phyloP scores from a whole-genome alignment of 2,329 filamentous ascomycete species.

The Fusarium cyanostomum region DNA sequence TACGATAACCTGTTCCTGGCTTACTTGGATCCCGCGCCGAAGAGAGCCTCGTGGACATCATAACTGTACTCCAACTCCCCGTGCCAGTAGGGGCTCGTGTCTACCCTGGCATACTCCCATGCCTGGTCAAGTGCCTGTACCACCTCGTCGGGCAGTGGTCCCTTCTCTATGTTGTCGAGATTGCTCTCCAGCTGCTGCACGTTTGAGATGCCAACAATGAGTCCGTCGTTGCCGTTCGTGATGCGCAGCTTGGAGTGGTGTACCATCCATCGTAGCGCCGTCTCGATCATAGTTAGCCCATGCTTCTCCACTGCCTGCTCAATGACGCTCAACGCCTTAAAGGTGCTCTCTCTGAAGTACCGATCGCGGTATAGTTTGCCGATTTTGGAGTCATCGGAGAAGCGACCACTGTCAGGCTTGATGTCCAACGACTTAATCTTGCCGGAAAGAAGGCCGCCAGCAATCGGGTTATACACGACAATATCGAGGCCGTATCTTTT shows the following conservation, averaged over 20 bases:
- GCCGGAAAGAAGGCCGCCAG: conserved; percentile 81
- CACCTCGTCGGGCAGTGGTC: conserved; percentile 80
- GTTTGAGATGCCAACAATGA: conserved; percentile 69
- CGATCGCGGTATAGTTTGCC: conserved; percentile 70
- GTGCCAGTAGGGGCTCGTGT: conserved; percentile 64
- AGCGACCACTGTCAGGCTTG: conserved; percentile 73
- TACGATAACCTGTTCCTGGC: not conserved
- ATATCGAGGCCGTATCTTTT: conserved; percentile 80
- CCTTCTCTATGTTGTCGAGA: conserved; percentile 68
- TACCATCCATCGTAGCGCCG: conserved; percentile 75
- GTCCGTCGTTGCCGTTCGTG: conserved; percentile 64
- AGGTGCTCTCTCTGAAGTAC: conserved; percentile 75
- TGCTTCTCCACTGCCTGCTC: conserved; percentile 75
- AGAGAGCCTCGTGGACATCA: conserved; percentile 69
- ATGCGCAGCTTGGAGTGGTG: conserved; percentile 73
- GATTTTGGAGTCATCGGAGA: conserved; percentile 65
- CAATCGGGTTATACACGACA: conserved; percentile 84
- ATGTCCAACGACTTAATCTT: conserved; percentile 76
- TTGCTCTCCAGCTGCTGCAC: conserved; percentile 67
- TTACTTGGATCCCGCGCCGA: conserved; percentile 57
- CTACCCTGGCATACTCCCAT: conserved; percentile 75
- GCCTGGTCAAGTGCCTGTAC: conserved; percentile 79
- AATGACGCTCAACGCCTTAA: conserved; percentile 72
- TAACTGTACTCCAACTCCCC: conserved; percentile 73
- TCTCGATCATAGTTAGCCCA: conserved; percentile 75